Conservation (phyloP, 1,139 yeast genomes). For the Citeromyces siamensis region DNA sequence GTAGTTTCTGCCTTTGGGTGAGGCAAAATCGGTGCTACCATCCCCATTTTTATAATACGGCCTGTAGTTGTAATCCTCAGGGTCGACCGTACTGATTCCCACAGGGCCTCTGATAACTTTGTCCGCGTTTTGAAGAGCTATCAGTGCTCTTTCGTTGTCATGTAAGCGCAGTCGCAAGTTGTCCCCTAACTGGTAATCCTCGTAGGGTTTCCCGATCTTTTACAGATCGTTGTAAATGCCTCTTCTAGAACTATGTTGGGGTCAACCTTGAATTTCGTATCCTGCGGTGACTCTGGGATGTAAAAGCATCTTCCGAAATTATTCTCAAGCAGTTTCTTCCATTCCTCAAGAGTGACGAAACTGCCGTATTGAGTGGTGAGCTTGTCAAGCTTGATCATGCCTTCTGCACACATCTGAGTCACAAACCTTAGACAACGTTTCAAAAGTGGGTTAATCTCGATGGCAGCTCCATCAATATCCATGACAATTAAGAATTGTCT, state of each 20-base stretch:
- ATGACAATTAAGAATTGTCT: too few species aligned
- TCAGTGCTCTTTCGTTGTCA: slow-evolving; percentile 41
- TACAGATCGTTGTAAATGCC: slow-evolving; percentile 89
- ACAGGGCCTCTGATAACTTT: slow-evolving; percentile 68
- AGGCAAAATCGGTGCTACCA: slow-evolving; percentile 79
- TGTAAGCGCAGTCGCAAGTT: slow-evolving; percentile 88
- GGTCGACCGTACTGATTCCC: slow-evolving; percentile 89
- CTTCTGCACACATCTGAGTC: slow-evolving; percentile 37
- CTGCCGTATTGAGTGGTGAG: slow-evolving; percentile 49
- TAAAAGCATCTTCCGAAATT: slow-evolving; percentile 75
- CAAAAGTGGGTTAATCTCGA: slow-evolving; percentile 82
- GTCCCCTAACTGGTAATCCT: slow-evolving; percentile 88
- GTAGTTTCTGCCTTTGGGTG: slow-evolving; percentile 90
- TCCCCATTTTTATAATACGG: slow-evolving; percentile 78
- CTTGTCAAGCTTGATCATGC: slow-evolving; percentile 41
- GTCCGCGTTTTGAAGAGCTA: slow-evolving; percentile 65
- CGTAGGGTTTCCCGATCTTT: slow-evolving; percentile 73
- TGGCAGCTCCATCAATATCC: slow-evolving; percentile 97
- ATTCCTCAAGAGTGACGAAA: slow-evolving; percentile 38
- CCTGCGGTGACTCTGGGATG: slow-evolving; percentile 49
- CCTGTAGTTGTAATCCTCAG: slow-evolving; percentile 80
- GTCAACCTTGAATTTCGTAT: slow-evolving; percentile 46
- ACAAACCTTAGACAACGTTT: slow-evolving; percentile 81
- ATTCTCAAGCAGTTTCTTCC: slow-evolving; percentile 59
- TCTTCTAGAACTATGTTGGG: slow-evolving; percentile 58